These are phyloP conservation scores for Mortierella hygrophila DNA, from an alignment of 192 early-diverging fungal genomes.

Conservation along the genomic window DNA sequence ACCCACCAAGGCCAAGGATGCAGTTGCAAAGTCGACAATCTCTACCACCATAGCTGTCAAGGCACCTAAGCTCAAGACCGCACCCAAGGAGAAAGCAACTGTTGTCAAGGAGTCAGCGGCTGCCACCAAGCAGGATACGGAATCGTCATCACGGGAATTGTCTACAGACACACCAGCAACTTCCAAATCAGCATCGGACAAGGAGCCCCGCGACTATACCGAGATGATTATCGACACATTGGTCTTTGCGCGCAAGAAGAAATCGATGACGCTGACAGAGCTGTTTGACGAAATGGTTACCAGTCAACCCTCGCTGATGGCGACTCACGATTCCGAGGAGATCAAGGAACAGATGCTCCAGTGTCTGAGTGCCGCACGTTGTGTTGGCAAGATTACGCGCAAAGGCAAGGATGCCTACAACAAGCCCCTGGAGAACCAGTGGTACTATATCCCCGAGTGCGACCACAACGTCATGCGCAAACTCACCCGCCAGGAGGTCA, in stretches of 20 bases:
- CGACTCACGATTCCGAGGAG: constrained; percentile 23
- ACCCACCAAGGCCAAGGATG: neutral
- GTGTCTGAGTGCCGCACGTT: constrained; percentile 56
- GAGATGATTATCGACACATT: constrained; percentile 67
- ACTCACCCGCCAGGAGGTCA: constrained; percentile 62
- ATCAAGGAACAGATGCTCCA: constrained; percentile 52
- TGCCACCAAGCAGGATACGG: neutral
- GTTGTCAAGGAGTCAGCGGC: constrained; percentile 2
- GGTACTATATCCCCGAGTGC: constrained; percentile 65
- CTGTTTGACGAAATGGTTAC: constrained; percentile 63
- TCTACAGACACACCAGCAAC: neutral
- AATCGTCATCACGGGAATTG: constrained; percentile 23
- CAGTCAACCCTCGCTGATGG: constrained; percentile 56
- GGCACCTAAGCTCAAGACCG: neutral
- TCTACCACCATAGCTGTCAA: constrained; percentile 7
- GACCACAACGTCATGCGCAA: constrained; percentile 69
- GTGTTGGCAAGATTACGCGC: constrained; percentile 65
- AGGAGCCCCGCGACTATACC: constrained; percentile 49
- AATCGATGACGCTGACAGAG: constrained; percentile 67
- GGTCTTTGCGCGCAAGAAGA: constrained; percentile 65
- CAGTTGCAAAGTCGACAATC: neutral
- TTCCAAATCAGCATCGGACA: constrained; percentile 4
- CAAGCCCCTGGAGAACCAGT: constrained; percentile 64
- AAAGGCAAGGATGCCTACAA: constrained; percentile 70
- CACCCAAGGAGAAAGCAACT: neutral